Evolutionary conservation across 2,329 filamentous ascomycete genomes (phyloP).

Genomic region (Aspergillus udagawae): DNA sequence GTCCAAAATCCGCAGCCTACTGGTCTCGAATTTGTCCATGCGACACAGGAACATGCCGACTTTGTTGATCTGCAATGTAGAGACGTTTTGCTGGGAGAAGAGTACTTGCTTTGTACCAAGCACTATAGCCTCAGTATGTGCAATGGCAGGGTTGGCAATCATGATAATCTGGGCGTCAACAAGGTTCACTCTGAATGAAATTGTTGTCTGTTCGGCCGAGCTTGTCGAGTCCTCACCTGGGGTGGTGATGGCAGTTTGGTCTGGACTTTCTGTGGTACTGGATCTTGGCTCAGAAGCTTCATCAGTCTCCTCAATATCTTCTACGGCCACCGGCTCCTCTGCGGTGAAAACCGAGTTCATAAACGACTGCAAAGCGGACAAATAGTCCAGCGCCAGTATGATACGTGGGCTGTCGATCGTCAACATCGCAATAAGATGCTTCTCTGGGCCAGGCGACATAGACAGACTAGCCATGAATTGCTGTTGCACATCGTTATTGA

Average conservation of each 20-base stretch:
- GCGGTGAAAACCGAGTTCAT: slow-evolving; percentile 64
- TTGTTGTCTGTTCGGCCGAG: slow-evolving; percentile 56
- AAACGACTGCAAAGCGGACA: slow-evolving; percentile 85
- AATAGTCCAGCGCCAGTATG: slow-evolving; percentile 92
- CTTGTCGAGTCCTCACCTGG: slow-evolving; percentile 30
- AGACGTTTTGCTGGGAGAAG: slow-evolving; percentile 86
- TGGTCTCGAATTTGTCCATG: slow-evolving; percentile 96
- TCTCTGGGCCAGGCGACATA: slow-evolving; percentile 79
- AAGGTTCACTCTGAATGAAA: slow-evolving; percentile 88
- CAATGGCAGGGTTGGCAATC: slow-evolving; percentile 87
- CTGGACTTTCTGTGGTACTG: slow-evolving; percentile 24
- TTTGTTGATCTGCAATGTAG: slow-evolving; percentile 89
- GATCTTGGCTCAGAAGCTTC: slow-evolving; percentile 36
- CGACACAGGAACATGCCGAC: slow-evolving; percentile 98
- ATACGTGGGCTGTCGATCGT: slow-evolving; percentile 92
- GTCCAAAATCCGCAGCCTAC: slow-evolving; percentile 84
- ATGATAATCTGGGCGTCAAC: slow-evolving; percentile 96
- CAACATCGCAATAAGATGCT: slow-evolving; percentile 81
- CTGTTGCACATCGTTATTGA: slow-evolving; percentile 85
- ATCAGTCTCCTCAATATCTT: slow-evolving; percentile 31
- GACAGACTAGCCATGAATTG: slow-evolving; percentile 98
- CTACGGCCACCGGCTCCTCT: slow-evolving; percentile 42
- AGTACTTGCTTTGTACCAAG: slow-evolving; percentile 90
- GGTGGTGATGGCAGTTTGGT: slow-evolving; percentile 19
- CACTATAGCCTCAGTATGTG: slow-evolving; percentile 92